These are phyloP conservation scores for Testicularia cyperi DNA, from an alignment of 1,284 basidiomycete genomes.

Conservation along the genomic window DNA sequence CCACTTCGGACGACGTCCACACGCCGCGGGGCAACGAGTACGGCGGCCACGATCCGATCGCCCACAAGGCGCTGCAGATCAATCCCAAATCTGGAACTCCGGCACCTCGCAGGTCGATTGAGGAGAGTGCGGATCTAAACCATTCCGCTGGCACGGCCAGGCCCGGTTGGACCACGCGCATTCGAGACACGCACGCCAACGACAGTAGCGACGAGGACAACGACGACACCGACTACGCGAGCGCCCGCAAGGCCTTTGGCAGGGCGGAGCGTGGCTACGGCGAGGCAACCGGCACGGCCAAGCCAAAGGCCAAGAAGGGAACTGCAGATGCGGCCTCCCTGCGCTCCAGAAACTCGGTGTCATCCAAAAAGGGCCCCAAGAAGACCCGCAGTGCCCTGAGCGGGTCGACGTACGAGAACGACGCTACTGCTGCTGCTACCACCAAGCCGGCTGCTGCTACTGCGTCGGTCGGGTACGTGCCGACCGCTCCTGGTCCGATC, in stretches of 20 bases:
- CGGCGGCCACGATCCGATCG: constrained; percentile 29
- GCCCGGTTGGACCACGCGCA: constrained; percentile 47
- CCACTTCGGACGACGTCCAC: constrained; percentile 11
- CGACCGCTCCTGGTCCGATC: constrained; percentile 24
- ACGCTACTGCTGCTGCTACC: too few relatives aligned
- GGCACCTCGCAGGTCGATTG: constrained; percentile 21
- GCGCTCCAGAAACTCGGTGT: constrained; percentile 17
- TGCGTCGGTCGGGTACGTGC: constrained; percentile 14
- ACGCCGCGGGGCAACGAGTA: constrained; percentile 32
- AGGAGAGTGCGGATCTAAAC: constrained; percentile 37
- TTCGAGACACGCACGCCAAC: constrained; percentile 15
- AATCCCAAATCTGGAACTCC: too few relatives aligned
- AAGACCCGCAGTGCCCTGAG: too few relatives aligned
- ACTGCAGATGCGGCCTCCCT: constrained; percentile 21
- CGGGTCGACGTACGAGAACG: too few relatives aligned
- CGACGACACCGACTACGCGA: constrained; percentile 40
- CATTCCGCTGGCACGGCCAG: constrained; percentile 7
- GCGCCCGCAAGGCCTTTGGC: constrained; percentile 51
- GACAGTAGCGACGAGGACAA: constrained; percentile 53
- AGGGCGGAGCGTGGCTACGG: constrained; percentile 46
- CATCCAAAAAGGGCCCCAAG: constrained; percentile 23
- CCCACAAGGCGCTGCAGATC: too few relatives aligned
- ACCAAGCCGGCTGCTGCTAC: constrained; percentile 6
- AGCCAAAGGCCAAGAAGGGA: constrained; percentile 22
- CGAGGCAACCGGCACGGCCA: constrained; percentile 42